Evolutionary conservation across 2,329 filamentous ascomycete species (phyloP), one percentile per base, ranked within the genome.

Genomic region (Scolecobasidium constrictum): DNA sequence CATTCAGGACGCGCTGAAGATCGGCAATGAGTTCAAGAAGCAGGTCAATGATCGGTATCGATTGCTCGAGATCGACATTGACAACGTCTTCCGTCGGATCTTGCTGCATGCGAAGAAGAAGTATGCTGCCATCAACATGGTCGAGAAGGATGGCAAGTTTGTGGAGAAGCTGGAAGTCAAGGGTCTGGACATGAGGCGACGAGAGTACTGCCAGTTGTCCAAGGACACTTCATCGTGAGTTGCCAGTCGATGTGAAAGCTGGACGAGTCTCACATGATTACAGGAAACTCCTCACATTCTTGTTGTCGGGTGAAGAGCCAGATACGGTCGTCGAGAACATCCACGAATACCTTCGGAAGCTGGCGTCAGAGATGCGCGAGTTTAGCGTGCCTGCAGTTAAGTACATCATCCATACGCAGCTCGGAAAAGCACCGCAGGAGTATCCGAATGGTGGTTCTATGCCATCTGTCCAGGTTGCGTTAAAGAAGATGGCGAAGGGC

Each of bases 21-120:
- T 98, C 40, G 93, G 92, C 45, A 81, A 86, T 35, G 86, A 96
- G 49, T 96, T 98, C 72, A 96, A 95, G 66, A 82, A 79, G 53
- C 78, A 86, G 18, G 92, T 98, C 64, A 98, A 98, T 57, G 86
- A 94, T 53, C 80, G 83, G 48, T 98, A 98, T 63, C 83, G 74
- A 55, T 74, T 95, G 40, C 73, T 98, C 12, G 93, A 98, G 60
- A 98, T 98, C 50, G 92, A 98, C 56, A 94, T 98, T 51, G 92
- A 98, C 63, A 95, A 96, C 55, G 76, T 96, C 47, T 98, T 98
- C 72, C 78, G 90, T 36, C 82, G 92, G 22, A 83, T 98, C 44
- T 68, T 98, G 31, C 72, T 98, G 12, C 92, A 96, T 57, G 90
- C 92, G 21, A 98, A 98, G 74, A 98, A 98, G 72, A 98, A 98